Percentiles rank a stretch among this genome's conserved stretches.
Evolutionary conservation across 352 stramenopile genomes (phyloP).

Genomic region (Elongisporangium anandrum): DNA sequence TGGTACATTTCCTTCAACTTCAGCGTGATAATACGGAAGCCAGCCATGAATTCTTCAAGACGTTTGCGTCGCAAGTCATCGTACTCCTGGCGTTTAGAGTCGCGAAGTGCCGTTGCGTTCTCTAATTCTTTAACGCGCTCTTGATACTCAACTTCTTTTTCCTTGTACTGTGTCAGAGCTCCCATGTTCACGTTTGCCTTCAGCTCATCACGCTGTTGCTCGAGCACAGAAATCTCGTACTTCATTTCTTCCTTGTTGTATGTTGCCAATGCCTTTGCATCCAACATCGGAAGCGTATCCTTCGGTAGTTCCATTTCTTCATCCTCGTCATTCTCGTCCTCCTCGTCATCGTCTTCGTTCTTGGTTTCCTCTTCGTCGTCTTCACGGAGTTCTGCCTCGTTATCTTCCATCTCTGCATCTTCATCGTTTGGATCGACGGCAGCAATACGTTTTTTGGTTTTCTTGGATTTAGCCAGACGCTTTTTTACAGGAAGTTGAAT

Average conservation of each 20-base stretch:
- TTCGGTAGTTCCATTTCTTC: conserved; percentile 29
- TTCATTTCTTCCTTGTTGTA: conserved; percentile 92
- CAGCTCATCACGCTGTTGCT: conserved; percentile 90
- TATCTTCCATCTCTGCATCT: conserved; percentile 31
- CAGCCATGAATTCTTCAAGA: conserved; percentile 99
- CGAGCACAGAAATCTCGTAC: conserved; percentile 90
- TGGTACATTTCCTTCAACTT: conserved; percentile 99
- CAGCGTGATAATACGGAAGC: conserved; percentile 98
- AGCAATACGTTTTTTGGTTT: conserved; percentile 10
- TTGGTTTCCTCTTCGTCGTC: conserved; percentile 18
- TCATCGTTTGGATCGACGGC: conserved; percentile 24
- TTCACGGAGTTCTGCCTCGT: conserved; percentile 29
- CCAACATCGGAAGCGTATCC: conserved; percentile 71
- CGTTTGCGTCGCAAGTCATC: conserved; percentile 96
- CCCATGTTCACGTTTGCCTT: conserved; percentile 95
- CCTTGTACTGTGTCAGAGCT: conserved; percentile 87
- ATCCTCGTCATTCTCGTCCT: conserved; percentile 24
- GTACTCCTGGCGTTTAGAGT: conserved; percentile 91
- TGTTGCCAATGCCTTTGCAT: conserved; percentile 70
- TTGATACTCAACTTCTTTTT: conserved; percentile 96
- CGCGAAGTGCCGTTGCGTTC: conserved; percentile 88
- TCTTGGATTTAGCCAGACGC: conserved; percentile 41
- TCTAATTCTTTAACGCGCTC: conserved; percentile 93
- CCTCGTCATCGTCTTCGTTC: conserved; percentile 15
- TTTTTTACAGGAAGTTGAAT: conserved; percentile 27